These are phyloP conservation scores for Ciborinia camelliae DNA, from an alignment of 2,329 filamentous ascomycete genomes.

Conservation along the genomic window DNA sequence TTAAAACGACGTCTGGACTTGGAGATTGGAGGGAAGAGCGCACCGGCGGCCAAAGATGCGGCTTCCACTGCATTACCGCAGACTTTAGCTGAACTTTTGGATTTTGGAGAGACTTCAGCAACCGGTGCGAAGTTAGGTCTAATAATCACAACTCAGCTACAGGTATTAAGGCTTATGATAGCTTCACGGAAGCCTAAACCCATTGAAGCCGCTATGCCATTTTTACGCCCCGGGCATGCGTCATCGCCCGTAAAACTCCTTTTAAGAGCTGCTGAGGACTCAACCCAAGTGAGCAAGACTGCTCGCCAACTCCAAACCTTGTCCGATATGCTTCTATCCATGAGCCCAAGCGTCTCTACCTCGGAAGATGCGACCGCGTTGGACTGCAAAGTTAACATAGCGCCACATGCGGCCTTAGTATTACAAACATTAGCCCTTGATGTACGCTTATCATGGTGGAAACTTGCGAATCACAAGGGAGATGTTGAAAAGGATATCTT, in stretches of 20 bases:
- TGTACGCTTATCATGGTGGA: constrained; percentile 63
- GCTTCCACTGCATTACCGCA: constrained; percentile 40
- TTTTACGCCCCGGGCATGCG: constrained; percentile 50
- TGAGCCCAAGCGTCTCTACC: constrained; percentile 64
- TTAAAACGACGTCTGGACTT: constrained; percentile 61
- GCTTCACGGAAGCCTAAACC: constrained; percentile 56
- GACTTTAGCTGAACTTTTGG: constrained; percentile 57
- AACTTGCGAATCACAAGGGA: constrained; percentile 55
- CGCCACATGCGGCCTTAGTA: constrained; percentile 56
- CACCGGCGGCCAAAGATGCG: constrained; percentile 32
- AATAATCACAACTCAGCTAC: constrained; percentile 61
- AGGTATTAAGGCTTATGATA: constrained; percentile 61
- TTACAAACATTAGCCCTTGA: constrained; percentile 63
- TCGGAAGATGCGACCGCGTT: constrained; percentile 56
- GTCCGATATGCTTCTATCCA: constrained; percentile 60
- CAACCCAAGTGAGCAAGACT: constrained; percentile 53
- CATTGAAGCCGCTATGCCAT: constrained; percentile 55
- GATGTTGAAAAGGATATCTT: constrained; percentile 62
- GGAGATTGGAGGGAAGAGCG: constrained; percentile 32
- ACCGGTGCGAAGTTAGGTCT: constrained; percentile 49
- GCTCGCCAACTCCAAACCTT: constrained; percentile 64
- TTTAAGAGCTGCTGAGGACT: constrained; percentile 40
- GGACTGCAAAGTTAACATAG: constrained; percentile 53
- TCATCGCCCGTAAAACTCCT: constrained; percentile 60
- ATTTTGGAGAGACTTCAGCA: constrained; percentile 50